Base-by-base conservation (phyloP, 1,139 yeast genomes). In the Protomyces arabidopsidicola region DNA sequence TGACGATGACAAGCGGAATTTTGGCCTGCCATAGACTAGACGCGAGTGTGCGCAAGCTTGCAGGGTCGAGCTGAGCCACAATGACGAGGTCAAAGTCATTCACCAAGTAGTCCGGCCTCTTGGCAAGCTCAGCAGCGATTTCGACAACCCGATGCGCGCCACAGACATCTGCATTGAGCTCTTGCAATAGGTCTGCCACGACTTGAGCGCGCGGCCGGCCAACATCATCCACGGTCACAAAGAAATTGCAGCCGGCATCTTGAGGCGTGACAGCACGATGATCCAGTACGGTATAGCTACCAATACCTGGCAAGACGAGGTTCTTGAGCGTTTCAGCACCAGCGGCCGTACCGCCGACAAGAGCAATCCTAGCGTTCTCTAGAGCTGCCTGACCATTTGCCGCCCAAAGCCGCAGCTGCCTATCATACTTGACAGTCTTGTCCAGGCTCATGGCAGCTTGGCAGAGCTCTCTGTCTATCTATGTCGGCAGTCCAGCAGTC, bases 401-500 rank as follows among this genome's bases (percentile, higher is more conserved):
- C 0, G 90, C 93, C 98, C 98, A 93, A 20, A 93, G 77, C 51
- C 98, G 81, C 66, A 91, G 76, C 73, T 93, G 98, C 55, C 98
- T 81, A 75, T 93, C 98, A 73, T 90, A 91, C 68, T 83, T 83
- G 50, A 48, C 59, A 24, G 39, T 45, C 50, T 60, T 60, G 54
- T 60, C 63, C 8, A 60, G 12, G 24, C 2, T 20, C 48, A 42
- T 42, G 48, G 22, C 48, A n/a, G 42, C 42, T 36, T n/a, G n/a
- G n/a, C n/a, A 14, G 42, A 12, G 14, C 10, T 36, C 5, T 9
- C 42, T 4, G 14, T 9, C 16, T n/a, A 36, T n/a, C 42, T 36
- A 27, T 27, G 8, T 2, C 8, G 31, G 31, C n/a, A n/a, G n/a
- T n/a, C n/a, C n/a, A n/a, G n/a, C n/a, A n/a, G n/a, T n/a, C n/a